Evolutionary conservation across 345 rosid species (phyloP), one percentile per base, ranked within the genome.

Genomic region (Salix viminalis): DNA sequence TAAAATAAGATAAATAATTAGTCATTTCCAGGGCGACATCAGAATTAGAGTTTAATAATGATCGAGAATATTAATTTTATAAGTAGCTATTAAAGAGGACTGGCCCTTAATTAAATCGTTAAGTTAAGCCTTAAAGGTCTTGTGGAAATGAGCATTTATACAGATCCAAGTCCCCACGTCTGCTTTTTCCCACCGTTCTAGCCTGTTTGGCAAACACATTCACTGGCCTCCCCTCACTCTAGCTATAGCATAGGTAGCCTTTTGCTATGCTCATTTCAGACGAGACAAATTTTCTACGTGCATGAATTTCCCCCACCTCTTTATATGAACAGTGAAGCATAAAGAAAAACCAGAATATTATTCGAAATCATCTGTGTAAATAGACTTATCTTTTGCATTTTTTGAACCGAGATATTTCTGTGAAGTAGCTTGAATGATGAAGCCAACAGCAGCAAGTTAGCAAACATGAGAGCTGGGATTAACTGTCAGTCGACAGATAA

Each of bases 271-370:
- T 52, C n/a, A 21, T 64, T 50, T 68, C 65, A 39, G 76, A 76
- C 34, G 78, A 76, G 83, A 81, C 84, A 84, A 84, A 70, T 15
- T 79, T 79, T 76, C 34, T 48, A 79, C 76, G 54, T 56, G 72
- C 14, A 37, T 11, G 26, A 41, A 41, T 9, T 41, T 2, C 0
- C 44, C 42, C 13, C 44, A 13, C 37, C 5, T 36, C 24, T 16
- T 21, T 5, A 56, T 2, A 41, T 56, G 62, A 23, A 9, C 62
- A 56, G 62, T 56, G 28, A 8, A 21, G 62, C 23, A 5, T 4
- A 9, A 2, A 9, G 44, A 41, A 7, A 21, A 56, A 56, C n/a
- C 26, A 54, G 26, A 9, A 54, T 21, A 54, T 54, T 2, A 7
- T 54, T 54, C 60, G 2, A 23, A 54, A 54, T 54, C n/a, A 21